These are phyloP conservation scores for Neurospora sp. DNA, from an alignment of 495 filamentous ascomycete genomes.

Conservation along the genomic window DNA sequence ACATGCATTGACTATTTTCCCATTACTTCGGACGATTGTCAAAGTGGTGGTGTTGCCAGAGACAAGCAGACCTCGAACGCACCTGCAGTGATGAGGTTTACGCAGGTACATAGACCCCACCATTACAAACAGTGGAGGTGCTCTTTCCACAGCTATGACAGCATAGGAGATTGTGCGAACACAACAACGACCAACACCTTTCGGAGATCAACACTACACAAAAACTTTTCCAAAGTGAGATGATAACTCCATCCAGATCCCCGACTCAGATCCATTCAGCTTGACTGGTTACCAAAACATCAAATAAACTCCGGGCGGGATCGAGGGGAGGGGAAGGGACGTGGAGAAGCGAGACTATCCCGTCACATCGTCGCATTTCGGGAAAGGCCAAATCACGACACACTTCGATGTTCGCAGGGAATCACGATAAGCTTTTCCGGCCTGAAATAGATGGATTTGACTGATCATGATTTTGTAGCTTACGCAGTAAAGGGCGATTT, in stretches of 20 bases:
- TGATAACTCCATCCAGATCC: background rate
- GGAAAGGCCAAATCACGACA: background rate
- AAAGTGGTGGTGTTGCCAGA: background rate
- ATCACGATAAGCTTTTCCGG: background rate
- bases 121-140: background rate
- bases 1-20: background rate
- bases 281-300: background rate
- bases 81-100: background rate
- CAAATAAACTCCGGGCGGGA: background rate
- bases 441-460: background rate
- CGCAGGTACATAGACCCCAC: background rate
- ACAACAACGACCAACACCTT: background rate
- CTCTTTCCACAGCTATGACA: background rate
- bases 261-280: background rate
- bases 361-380: background rate
- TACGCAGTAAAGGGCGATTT: background rate
- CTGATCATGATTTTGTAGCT: background rate
- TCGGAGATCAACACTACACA: background rate
- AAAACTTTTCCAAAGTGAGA: background rate
- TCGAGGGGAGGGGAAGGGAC: background rate
- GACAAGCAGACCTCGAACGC: background rate
- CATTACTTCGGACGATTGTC: background rate
- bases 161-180: background rate
- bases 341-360: background rate
- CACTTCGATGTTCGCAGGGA: background rate